These are phyloP conservation scores for Tuctoria greenei DNA, from an alignment of 176 grass and related monocot species.

Conservation along the genomic window DNA sequence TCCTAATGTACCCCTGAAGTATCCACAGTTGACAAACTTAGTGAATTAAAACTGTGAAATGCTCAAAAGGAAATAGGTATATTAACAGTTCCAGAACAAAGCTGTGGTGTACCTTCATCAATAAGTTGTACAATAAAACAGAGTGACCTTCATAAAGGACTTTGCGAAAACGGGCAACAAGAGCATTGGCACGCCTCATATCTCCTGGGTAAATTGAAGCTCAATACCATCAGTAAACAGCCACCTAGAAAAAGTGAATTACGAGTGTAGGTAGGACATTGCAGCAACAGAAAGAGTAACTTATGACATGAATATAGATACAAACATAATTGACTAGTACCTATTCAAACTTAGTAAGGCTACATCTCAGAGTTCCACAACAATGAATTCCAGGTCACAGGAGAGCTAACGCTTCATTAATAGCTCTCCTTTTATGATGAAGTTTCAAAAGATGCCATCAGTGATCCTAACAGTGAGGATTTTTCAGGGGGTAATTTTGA, in stretches of 20 bases:
- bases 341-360: neutral
- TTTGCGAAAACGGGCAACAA: constrained; percentile 70
- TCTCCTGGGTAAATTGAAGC: constrained; percentile 59
- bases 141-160: constrained; percentile 71
- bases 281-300: neutral
- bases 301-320: neutral
- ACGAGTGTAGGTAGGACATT: neutral
- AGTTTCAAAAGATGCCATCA: neutral
- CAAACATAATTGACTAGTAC: neutral
- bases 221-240: constrained; percentile 14
- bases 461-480: neutral
- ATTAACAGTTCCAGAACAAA: constrained; percentile 1
- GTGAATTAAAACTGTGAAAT: neutral
- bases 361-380: neutral
- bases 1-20: constrained; percentile 82
- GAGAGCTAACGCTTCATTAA: constrained; percentile 18
- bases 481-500: neutral
- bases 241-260: neutral
- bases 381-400: neutral
- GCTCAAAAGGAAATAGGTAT: constrained; percentile 7
- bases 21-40: constrained; percentile 23
- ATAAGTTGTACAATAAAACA: constrained; percentile 78
- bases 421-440: neutral
- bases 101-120: constrained; percentile 74
- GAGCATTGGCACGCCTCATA: constrained; percentile 90